phyloP scores from a whole-genome alignment of 2,329 filamentous ascomycete genomes.

The Fusarium subglutinans region DNA sequence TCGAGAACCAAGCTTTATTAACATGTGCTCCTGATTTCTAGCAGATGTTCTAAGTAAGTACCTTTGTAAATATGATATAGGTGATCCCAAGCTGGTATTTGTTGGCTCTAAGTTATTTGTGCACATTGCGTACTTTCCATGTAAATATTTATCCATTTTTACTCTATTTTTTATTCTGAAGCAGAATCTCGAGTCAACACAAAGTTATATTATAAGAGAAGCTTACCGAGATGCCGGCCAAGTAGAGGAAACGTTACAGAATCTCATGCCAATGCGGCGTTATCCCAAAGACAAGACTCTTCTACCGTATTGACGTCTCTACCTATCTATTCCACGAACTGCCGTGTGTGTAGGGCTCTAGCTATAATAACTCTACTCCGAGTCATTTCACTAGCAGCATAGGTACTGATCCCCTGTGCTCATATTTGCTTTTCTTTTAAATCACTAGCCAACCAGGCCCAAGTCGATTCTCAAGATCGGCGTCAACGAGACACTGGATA shows the following conservation, averaged over 20 bases:
- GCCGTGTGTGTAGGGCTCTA: background rate
- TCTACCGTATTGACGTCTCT: background rate
- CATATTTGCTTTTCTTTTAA: slow-evolving; percentile 12
- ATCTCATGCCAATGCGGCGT: slow-evolving; percentile 3
- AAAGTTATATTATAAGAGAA: background rate
- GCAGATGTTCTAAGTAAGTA: background rate
- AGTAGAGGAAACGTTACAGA: slow-evolving; percentile 9
- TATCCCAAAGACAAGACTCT: background rate
- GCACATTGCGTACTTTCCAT: background rate
- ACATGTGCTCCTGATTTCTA: slow-evolving; percentile 14
- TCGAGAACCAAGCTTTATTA: background rate
- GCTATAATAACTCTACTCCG: background rate
- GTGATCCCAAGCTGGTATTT: background rate
- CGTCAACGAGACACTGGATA: slow-evolving; percentile 44
- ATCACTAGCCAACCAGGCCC: slow-evolving; percentile 30
- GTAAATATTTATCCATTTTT: background rate
- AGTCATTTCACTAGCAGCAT: background rate
- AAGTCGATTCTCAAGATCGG: slow-evolving; percentile 39
- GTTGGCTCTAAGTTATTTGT: background rate
- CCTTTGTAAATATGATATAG: background rate
- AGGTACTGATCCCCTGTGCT: background rate
- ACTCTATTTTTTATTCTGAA: background rate
- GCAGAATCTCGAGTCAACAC: background rate
- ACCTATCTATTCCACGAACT: slow-evolving; percentile 2
- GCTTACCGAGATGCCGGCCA: background rate